These are phyloP conservation scores for Metschnikowia kofuensis DNA, from an alignment of 805 yeast species.

Conservation along the genomic window DNA sequence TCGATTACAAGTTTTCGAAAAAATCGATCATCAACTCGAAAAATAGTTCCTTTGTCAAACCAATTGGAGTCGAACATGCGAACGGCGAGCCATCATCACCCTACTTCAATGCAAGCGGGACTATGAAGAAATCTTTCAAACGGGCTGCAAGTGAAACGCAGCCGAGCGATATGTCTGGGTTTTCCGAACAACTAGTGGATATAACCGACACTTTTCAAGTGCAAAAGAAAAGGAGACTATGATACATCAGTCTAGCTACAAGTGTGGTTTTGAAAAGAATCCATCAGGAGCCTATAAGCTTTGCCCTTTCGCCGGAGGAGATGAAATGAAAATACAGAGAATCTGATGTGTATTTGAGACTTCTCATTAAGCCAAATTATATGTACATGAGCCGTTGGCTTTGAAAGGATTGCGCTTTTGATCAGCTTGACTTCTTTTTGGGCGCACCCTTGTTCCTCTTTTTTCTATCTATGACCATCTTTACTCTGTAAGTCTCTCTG, in stretches of 20 bases:
- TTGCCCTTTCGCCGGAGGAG: too few species aligned
- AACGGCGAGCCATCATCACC: too few species aligned
- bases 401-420: background rate
- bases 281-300: too few species aligned
- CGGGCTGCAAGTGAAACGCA: background rate
- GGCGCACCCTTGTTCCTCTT: conserved; percentile 91
- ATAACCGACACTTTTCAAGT: conserved; percentile 17
- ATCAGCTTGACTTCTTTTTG: conserved; percentile 50
- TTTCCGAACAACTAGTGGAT: conserved; percentile 3
- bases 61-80: too few species aligned
- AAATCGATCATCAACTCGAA: background rate
- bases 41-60: too few species aligned
- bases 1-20: background rate
- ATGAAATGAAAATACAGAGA: background rate
- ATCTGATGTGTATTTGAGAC: background rate
- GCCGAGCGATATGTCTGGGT: background rate
- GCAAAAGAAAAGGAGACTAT: conserved; percentile 8
- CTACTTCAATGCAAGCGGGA: too few species aligned
- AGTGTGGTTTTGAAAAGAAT: background rate
- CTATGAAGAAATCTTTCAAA: background rate
- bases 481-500: conserved; percentile 65
- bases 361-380: background rate
- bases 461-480: conserved; percentile 61
- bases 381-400: conserved; percentile 6
- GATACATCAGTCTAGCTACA: background rate